A percentile compares a stretch with the other conserved stretches of the same genome.
These are phyloP conservation scores for Camillea tinctor DNA, from an alignment of 2,329 filamentous ascomycete genomes.

Conservation along the genomic window DNA sequence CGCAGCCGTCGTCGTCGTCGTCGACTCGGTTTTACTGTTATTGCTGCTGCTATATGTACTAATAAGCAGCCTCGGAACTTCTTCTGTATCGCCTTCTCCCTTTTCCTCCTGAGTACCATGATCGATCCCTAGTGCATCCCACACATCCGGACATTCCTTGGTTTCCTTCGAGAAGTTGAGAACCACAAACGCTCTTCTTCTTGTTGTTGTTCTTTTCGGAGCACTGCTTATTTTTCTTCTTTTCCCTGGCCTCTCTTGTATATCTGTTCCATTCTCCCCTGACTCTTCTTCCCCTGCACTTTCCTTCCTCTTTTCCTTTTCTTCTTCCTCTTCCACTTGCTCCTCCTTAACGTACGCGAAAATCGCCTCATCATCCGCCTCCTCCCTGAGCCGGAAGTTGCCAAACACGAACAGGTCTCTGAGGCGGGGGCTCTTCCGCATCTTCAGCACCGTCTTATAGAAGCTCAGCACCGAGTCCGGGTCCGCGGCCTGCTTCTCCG, in stretches of 20 bases:
- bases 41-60: not conserved
- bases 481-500: constrained; percentile 45
- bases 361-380: constrained; percentile 49
- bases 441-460: constrained; percentile 52
- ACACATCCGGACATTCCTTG: constrained; percentile 28
- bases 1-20: not conserved
- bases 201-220: constrained; percentile 10
- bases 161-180: constrained; percentile 46
- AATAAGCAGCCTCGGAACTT: not conserved
- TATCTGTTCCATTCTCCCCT: not conserved
- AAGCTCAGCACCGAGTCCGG: constrained; percentile 54
- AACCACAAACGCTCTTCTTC: constrained; percentile 38
- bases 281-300: too few relatives aligned
- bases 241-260: constrained; percentile 8
- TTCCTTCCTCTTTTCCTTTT: too few relatives aligned
- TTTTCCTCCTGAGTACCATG: not conserved
- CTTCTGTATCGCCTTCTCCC: too few relatives aligned
- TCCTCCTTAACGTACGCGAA: constrained; percentile 55
- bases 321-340: constrained; percentile 1
- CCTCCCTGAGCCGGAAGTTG: constrained; percentile 45
- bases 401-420: constrained; percentile 61
- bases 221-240: too few relatives aligned
- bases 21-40: too few relatives aligned
- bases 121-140: not conserved
- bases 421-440: constrained; percentile 50